Base-by-base conservation (phyloP, 1,284 basidiomycete species). In the Prillingera fragicola region DNA sequence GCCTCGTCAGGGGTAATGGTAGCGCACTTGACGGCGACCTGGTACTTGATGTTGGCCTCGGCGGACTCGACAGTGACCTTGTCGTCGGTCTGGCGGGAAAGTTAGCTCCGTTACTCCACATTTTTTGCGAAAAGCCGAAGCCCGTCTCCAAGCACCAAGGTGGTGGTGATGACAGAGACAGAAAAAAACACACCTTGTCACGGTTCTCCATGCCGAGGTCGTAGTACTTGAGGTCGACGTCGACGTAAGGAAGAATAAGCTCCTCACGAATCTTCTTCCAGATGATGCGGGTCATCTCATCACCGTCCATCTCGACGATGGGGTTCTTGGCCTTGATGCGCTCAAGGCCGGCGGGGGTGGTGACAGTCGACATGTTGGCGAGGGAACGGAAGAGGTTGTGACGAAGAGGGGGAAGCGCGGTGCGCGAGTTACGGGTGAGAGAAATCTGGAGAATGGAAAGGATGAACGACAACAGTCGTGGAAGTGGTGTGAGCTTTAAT, bases 221-320 rank as follows among this genome's bases (percentile, higher is more conserved):
- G 72, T 83, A 97, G 77, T 98, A 98, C 74, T 97, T 97, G 78
- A 98, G 87, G 65, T 98, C 88, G 32, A 98, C 76, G 74, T 92
- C 80, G 43, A 98, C 77, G 73, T 91, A 96, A 8, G 94, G 94
- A 40, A 96, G 78, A 63, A 98, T 94, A 62, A 97, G 82, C 87
- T 96, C 88, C 63, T 96, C 85, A 46, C 89, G 80, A 69, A 97
- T 96, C 79, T 94, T 95, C 79, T 95, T 89, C 92, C 92, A 96
- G 71, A 96, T 95, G 60, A 95, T 91, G 59, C 90, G 79, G 31
- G 90, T 95, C 90, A 94, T 94, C 74, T 95, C 90, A 73, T 95
- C 90, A 41, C 90, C 90, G 70, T 95, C 90, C 45, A 97, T 82
- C 77, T 97, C 92, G 48, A 97, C 92, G 50, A 98, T 81, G 17